Percentiles rank a stretch among this genome's conserved stretches.
Evolutionary conservation across 805 yeast genomes (phyloP).

Genomic region (Vanderwaltozyma yarrowii): DNA sequence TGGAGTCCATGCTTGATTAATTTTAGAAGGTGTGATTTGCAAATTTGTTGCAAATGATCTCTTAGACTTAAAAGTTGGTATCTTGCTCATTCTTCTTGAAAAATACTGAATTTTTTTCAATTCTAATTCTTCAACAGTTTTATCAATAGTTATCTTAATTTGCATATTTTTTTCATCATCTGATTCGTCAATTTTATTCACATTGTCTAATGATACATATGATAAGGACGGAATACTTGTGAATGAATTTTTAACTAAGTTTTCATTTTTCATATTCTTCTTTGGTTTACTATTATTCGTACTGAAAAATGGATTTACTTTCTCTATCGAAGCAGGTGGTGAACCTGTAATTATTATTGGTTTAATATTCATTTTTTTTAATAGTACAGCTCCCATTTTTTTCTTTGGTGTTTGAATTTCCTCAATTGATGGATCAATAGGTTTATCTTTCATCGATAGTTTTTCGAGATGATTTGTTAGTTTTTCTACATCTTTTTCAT

Average conservation of each 20-base stretch:
- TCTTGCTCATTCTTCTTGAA: constrained; percentile 5
- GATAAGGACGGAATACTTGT: not conserved
- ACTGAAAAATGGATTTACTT: constrained; percentile 10
- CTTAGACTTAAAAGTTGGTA: constrained; percentile 6
- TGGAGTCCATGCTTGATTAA: constrained; percentile 6
- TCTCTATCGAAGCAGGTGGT: constrained; percentile 16
- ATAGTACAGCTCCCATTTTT: constrained; percentile 30
- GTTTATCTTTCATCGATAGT: not conserved
- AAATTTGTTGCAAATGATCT: not conserved
- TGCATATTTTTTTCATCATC: not conserved
- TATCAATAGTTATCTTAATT: not conserved
- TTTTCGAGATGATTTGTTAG: constrained; percentile 1
- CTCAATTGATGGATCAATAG: not conserved
- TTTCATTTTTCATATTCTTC: not conserved
- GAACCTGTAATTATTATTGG: constrained; percentile 30
- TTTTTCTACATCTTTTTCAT: not conserved
- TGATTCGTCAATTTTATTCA: not conserved
- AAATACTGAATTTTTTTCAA: constrained; percentile 7
- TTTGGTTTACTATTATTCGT: not conserved
- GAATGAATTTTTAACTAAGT: not conserved
- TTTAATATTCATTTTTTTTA: constrained; percentile 34
- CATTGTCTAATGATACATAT: not conserved
- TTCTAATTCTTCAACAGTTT: constrained; percentile 7
- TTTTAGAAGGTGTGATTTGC: not conserved
- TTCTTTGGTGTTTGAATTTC: constrained; percentile 3